These are phyloP conservation scores for Gentiana dahurica DNA, from an alignment of 257 asterid genomes.

Conservation along the genomic window DNA sequence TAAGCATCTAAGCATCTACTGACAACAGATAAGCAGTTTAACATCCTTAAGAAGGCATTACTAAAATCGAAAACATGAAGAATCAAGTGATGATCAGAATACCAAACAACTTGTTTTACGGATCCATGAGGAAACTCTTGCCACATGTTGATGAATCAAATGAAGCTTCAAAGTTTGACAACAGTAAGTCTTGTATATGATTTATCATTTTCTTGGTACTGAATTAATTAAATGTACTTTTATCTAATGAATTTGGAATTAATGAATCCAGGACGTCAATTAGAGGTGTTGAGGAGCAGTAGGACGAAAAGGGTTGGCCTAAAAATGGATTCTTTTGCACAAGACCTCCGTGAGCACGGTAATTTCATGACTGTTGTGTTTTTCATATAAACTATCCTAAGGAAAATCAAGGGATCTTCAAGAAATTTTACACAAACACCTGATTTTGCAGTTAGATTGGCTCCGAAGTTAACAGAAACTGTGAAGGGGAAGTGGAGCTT, in stretches of 20 bases:
- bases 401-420: too few relatives aligned
- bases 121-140: background rate
- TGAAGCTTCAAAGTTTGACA: slow-evolving; percentile 1
- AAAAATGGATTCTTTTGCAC: background rate
- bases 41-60: too few relatives aligned
- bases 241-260: too few relatives aligned
- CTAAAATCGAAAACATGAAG: slow-evolving; percentile 1
- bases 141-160: background rate
- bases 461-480: slow-evolving; percentile 1
- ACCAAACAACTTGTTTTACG: slow-evolving; percentile 2
- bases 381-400: too few relatives aligned
- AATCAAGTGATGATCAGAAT: background rate
- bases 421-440: too few relatives aligned
- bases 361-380: background rate
- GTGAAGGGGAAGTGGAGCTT: slow-evolving; percentile 10
- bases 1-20: too few relatives aligned
- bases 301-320: slow-evolving; percentile 11
- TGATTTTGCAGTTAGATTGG: slow-evolving; percentile 7
- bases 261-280: too few relatives aligned
- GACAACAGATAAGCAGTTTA: too few relatives aligned
- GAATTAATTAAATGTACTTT: too few relatives aligned
- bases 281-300: background rate
- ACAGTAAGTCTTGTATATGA: background rate
- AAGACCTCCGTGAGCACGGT: slow-evolving; percentile 7
- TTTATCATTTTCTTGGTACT: too few relatives aligned